Evolutionary conservation across 1,284 basidiomycete species (phyloP).

Genomic region (Ceratobasidium sp.): DNA sequence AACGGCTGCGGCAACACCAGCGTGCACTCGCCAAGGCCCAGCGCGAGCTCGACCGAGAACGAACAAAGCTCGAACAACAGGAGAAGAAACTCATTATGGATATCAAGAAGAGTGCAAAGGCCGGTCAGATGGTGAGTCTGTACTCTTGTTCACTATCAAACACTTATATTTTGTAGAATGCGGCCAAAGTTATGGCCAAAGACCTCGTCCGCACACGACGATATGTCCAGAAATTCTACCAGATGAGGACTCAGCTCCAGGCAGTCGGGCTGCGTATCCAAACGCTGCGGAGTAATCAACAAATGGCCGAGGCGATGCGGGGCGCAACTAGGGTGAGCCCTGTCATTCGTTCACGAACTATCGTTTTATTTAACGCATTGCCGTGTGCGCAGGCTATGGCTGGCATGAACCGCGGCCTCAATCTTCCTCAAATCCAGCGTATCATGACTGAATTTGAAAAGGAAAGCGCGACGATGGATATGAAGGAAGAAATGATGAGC

Average conservation of each 20-base stretch:
- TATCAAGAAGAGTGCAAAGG: conserved; percentile 96
- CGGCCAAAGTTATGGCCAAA: conserved; percentile 99
- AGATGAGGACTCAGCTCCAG: conserved; percentile 98
- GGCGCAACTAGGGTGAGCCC: conserved; percentile 93
- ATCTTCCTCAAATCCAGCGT: conserved; percentile 91
- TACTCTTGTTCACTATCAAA: conserved; percentile 36
- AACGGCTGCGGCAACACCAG: conserved; percentile 95
- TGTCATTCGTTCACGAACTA: background rate
- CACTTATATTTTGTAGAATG: conserved; percentile 64
- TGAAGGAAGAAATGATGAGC: conserved; percentile 99
- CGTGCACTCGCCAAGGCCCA: conserved; percentile 95
- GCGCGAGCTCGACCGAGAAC: conserved; percentile 95
- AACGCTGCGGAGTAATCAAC: conserved; percentile 94
- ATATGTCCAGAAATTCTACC: conserved; percentile 98
- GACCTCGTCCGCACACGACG: conserved; percentile 95
- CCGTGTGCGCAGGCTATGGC: conserved; percentile 99
- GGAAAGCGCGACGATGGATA: conserved; percentile 98
- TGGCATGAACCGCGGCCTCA: conserved; percentile 95
- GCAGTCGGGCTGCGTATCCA: conserved; percentile 96
- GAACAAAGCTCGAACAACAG: conserved; percentile 91
- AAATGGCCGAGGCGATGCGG: conserved; percentile 99
- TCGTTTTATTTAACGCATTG: conserved; percentile 15
- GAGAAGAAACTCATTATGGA: conserved; percentile 93
- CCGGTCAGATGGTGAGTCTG: conserved; percentile 84
- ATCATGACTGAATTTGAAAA: conserved; percentile 99